phyloP scores from a whole-genome alignment of 2,329 filamentous ascomycete genomes.

The Claviceps pazoutovae region DNA sequence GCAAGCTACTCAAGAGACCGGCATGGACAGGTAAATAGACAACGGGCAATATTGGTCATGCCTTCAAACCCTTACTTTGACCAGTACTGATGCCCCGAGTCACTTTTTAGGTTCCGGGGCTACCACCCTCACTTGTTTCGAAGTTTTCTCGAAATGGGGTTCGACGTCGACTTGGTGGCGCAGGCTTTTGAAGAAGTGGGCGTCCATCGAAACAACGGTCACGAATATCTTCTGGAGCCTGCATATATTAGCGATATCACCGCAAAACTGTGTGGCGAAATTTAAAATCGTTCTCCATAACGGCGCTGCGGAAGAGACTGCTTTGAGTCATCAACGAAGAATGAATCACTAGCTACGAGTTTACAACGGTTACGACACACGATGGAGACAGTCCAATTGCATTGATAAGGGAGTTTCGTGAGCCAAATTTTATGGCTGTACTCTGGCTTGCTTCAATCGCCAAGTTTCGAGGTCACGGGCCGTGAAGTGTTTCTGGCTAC shows the following conservation, averaged over 20 bases:
- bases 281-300: slow-evolving; percentile 25
- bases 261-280: slow-evolving; percentile 77
- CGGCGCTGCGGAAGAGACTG: neutral
- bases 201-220: slow-evolving; percentile 63
- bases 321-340: neutral
- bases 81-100: neutral
- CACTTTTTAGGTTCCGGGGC: slow-evolving; percentile 54
- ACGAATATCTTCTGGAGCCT: slow-evolving; percentile 78
- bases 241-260: slow-evolving; percentile 86
- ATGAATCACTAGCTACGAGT: neutral
- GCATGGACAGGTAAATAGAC: slow-evolving; percentile 16
- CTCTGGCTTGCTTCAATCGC: neutral
- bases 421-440: neutral
- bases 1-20: slow-evolving; percentile 6
- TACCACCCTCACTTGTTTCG: slow-evolving; percentile 77
- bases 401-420: slow-evolving; percentile 12
- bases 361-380: slow-evolving; percentile 1
- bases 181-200: slow-evolving; percentile 69
- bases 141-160: slow-evolving; percentile 81
- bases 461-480: neutral
- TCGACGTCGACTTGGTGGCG: slow-evolving; percentile 75
- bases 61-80: neutral
- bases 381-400: slow-evolving; percentile 3
- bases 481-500: neutral
- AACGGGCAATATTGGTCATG: neutral